phyloP scores from a whole-genome alignment of 768 basidiomycete genomes.

The Cystofilobasidium bisporidii region DNA sequence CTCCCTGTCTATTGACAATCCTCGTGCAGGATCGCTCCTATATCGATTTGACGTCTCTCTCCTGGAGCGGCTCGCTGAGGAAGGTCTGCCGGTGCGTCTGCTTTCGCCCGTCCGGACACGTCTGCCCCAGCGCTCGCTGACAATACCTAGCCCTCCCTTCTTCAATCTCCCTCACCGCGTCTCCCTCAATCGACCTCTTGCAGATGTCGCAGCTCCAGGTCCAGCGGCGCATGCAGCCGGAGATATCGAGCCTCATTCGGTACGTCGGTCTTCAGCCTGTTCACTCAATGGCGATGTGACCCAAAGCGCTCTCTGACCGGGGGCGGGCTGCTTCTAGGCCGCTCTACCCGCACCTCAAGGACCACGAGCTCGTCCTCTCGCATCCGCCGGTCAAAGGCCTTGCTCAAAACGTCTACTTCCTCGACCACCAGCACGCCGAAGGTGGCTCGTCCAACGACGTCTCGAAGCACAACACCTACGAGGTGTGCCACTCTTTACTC shows the following conservation, averaged over 20 bases:
- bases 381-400: constrained; percentile 58
- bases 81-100: constrained; percentile 43
- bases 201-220: constrained; percentile 60
- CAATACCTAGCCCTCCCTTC: too few relatives aligned
- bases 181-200: too few relatives aligned
- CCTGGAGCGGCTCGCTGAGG: constrained; percentile 60
- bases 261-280: constrained; percentile 41
- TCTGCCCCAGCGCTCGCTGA: too few relatives aligned
- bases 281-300: too few relatives aligned
- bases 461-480: constrained; percentile 58
- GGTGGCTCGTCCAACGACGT: constrained; percentile 53
- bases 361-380: constrained; percentile 47
- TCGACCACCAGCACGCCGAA: constrained; percentile 56
- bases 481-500: constrained; percentile 44
- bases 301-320: too few relatives aligned
- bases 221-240: constrained; percentile 66
- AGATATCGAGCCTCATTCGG: constrained; percentile 57
- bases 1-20: constrained; percentile 60
- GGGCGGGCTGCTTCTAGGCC: constrained; percentile 42
- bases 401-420: constrained; percentile 56
- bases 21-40: constrained; percentile 45
- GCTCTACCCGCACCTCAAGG: constrained; percentile 54
- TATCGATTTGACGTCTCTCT: constrained; percentile 63
- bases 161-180: too few relatives aligned
- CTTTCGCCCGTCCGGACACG: too few relatives aligned